These are phyloP conservation scores for Acacia concinna DNA, from an alignment of 331 rosid species.

Conservation along the genomic window DNA sequence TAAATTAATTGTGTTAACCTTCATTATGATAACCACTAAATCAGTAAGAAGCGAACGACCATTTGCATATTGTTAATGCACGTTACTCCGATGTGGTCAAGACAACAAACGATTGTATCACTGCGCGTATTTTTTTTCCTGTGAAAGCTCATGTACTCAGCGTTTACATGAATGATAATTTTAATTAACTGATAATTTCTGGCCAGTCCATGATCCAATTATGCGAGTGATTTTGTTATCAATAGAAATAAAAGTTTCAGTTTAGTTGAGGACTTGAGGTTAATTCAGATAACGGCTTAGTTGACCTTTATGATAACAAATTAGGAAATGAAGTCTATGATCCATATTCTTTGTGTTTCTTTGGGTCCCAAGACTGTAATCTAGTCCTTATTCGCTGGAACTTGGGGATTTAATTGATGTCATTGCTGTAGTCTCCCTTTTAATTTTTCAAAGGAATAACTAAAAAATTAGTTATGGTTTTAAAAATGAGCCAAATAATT, in stretches of 20 bases:
- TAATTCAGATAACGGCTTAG: slow-evolving; percentile 5
- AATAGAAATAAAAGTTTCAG: background rate
- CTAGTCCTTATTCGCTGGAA: background rate
- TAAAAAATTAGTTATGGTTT: slow-evolving; percentile 10
- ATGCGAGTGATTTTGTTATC: background rate
- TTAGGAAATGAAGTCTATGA: background rate
- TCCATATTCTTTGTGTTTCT: background rate
- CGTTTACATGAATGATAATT: background rate
- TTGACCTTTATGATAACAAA: slow-evolving; percentile 8
- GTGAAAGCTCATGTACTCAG: background rate
- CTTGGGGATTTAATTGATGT: background rate
- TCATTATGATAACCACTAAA: slow-evolving; percentile 6
- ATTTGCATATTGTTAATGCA: background rate
- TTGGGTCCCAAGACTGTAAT: background rate
- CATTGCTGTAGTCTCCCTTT: background rate
- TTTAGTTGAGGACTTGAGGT: slow-evolving; percentile 14
- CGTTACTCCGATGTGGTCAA: background rate
- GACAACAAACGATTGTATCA: background rate
- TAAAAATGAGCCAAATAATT: slow-evolving; percentile 10
- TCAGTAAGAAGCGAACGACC: background rate
- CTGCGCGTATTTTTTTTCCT: background rate
- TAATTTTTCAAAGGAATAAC: background rate
- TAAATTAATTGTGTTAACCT: slow-evolving; percentile 15
- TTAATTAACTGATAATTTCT: slow-evolving; percentile 10
- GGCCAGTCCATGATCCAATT: background rate